Evolutionary conservation across 1,284 basidiomycete genomes (phyloP), one percentile per base, ranked within the genome.

Genomic region (Ganoderma multipileum): DNA sequence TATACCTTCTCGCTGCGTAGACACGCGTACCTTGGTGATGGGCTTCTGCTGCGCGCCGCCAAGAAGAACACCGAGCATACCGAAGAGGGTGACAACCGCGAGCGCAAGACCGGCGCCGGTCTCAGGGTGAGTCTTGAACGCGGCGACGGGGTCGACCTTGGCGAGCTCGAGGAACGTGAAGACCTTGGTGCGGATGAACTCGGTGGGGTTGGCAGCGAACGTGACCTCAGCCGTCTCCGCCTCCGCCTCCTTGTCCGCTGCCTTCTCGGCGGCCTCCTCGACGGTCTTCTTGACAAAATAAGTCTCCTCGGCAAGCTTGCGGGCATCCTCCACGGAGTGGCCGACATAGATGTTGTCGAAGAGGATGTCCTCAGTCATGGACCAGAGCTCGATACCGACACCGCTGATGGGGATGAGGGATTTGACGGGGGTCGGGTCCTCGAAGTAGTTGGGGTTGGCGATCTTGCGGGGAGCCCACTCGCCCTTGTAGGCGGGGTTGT

Each of bases 401-500:
- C 96, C 97, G 73, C 94, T 95, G 78, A 97, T 95, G 80, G 94
- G 92, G 76, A 88, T 85, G 70, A 99, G 91, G 76, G 83, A 86
- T 85, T 95, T 92, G 74, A 95, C 89, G 2, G 98, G 97, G 67
- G 86, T 87, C 63, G 86, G 80, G 82, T 99, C 98, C 83, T 97
- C 95, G 80, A 93, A 99, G 89, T 85, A 98, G 78, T 85, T 84
- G 36, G 97, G 95, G 91, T 99, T 99, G 79, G 91, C 70, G 76
- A 99, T 97, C 89, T 95, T 91, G 75, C 91, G 90, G 62, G 98
- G 95, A 61, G 90, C 87, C 98, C 98, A 99, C 76, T 91, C 87
- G 77, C 98, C 98, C 84, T 95, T 98, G 93, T 98, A 99, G 50
- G 83, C 95, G 20, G 98, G 98, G 90, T 99, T 99, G 83, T 95